phyloP scores from a whole-genome alignment of 768 basidiomycete species.

The Suillus paluster region DNA sequence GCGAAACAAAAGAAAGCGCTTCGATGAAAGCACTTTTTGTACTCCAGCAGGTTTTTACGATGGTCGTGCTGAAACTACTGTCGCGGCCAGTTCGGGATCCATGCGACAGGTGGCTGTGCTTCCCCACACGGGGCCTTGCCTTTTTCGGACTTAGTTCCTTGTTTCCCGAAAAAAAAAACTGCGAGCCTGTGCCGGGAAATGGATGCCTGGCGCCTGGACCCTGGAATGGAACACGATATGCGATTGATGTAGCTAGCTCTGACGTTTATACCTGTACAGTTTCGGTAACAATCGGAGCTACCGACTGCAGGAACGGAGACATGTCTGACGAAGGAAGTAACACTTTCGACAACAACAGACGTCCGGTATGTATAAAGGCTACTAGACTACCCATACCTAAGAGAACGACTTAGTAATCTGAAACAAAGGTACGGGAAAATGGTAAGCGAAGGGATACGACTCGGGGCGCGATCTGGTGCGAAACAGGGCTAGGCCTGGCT shows the following conservation, averaged over 20 bases:
- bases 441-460: background rate
- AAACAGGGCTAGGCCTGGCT: too few species aligned
- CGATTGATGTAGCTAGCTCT: background rate
- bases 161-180: background rate
- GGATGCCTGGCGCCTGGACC: background rate
- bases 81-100: constrained; percentile 18
- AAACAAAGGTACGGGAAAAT: background rate
- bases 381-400: background rate
- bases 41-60: constrained; percentile 4
- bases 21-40: constrained; percentile 3
- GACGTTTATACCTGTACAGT: background rate
- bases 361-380: background rate
- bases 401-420: background rate
- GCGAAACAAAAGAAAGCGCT: background rate
- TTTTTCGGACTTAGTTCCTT: constrained; percentile 19
- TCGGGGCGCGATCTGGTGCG: too few species aligned
- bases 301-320: background rate
- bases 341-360: background rate
- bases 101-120: constrained; percentile 33
- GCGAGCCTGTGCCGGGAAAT: background rate
- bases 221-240: background rate
- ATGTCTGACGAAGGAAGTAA: background rate
- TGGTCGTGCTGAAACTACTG: constrained; percentile 19
- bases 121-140: constrained; percentile 27
- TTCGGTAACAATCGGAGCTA: background rate